Percentiles rank a stretch among this genome's conserved stretches.
These are phyloP conservation scores for Leccinum variicolor DNA, from an alignment of 768 basidiomycete genomes.

Conservation along the genomic window DNA sequence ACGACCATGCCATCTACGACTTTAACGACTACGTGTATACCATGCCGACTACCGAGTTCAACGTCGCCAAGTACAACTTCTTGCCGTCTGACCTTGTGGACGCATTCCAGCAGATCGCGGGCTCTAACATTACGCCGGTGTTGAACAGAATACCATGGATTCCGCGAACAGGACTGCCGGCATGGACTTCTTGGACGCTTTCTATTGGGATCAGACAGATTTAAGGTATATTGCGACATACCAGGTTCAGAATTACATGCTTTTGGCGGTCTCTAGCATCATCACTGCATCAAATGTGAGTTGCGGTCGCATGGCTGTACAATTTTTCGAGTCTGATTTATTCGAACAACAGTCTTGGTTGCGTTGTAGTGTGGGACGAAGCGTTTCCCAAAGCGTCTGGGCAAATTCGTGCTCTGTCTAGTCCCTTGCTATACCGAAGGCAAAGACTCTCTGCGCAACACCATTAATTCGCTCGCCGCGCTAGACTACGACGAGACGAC, in stretches of 20 bases:
- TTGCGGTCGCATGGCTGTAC: constrained; percentile 5
- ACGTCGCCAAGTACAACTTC: constrained; percentile 48
- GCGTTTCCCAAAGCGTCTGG: constrained; percentile 59
- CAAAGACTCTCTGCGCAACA: constrained; percentile 63
- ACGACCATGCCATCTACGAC: constrained; percentile 56
- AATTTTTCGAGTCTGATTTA: constrained; percentile 8
- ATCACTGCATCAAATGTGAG: constrained; percentile 65
- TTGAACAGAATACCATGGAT: constrained; percentile 45
- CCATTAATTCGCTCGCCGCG: constrained; percentile 64
- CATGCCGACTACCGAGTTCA: constrained; percentile 38
- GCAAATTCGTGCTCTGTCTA: constrained; percentile 68
- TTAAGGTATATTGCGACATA: constrained; percentile 55
- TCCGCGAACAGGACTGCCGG: constrained; percentile 32
- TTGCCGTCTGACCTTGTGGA: constrained; percentile 46
- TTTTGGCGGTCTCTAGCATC: constrained; percentile 52
- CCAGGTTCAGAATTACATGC: constrained; percentile 57
- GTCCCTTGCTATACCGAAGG: constrained; percentile 72
- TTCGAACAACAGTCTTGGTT: constrained; percentile 47
- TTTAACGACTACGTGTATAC: constrained; percentile 68
- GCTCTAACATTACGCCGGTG: constrained; percentile 54
- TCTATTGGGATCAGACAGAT: too few species aligned
- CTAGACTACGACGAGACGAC: constrained; percentile 57
- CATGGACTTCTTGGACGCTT: too few species aligned
- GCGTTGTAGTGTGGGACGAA: constrained; percentile 60
- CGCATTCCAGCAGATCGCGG: constrained; percentile 55